A percentile compares a stretch with the other conserved stretches of the same genome.
phyloP scores from a whole-genome alignment of 2,329 filamentous ascomycete genomes.

The Colletotrichum sp. region DNA sequence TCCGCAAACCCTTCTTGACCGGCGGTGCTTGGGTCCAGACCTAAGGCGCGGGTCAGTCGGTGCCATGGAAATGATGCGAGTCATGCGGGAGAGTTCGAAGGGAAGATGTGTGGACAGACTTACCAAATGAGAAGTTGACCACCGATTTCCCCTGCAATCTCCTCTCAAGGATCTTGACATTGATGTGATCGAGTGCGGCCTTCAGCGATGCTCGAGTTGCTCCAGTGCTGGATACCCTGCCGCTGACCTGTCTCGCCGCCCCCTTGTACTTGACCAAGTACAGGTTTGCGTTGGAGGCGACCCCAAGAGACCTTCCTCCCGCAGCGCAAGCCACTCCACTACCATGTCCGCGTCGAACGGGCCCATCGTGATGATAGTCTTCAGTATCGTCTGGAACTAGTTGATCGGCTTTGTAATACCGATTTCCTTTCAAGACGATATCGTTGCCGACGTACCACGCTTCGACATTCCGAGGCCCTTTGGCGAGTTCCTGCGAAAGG shows the following conservation, averaged over 20 bases:
- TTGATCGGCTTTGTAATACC: not conserved
- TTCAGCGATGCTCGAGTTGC: not conserved
- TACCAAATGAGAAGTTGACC: not conserved
- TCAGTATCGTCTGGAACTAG: not conserved
- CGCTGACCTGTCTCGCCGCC: not conserved
- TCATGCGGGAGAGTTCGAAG: no score
- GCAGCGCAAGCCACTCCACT: not conserved
- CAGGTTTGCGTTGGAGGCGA: not conserved
- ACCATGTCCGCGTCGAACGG: not conserved
- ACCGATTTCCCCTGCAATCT: not conserved
- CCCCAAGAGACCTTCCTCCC: not conserved
- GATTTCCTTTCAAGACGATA: not conserved
- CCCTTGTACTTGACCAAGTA: not conserved
- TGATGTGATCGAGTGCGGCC: not conserved
- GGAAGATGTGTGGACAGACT: not conserved
- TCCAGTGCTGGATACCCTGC: not conserved
- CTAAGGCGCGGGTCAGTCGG: not conserved
- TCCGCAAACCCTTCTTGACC: not conserved
- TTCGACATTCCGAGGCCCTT: not conserved
- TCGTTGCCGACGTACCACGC: not conserved
- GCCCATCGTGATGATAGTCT: not conserved
- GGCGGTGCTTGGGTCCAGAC: not conserved
- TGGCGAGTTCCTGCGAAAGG: not conserved
- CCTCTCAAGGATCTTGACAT: not conserved
- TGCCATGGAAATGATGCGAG: not conserved